Conservation (phyloP, 108 stramenopile genomes). For the Nannochloropsis gaditana region DNA sequence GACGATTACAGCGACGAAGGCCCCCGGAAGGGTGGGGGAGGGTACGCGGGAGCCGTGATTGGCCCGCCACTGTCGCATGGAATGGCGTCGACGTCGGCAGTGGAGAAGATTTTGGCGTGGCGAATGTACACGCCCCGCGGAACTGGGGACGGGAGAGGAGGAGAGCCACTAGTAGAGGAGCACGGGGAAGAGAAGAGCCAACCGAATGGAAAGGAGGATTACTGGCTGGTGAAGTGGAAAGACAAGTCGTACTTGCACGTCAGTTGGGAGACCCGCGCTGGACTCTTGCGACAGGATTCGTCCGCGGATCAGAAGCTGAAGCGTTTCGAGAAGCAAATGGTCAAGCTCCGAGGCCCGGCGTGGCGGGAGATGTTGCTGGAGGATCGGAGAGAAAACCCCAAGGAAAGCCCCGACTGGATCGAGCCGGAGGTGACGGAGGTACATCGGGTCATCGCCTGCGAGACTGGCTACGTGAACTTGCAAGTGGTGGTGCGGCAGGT, state of each 20-base stretch:
- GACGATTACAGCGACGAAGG: conserved; percentile 4
- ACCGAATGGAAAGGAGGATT: conserved; percentile 7
- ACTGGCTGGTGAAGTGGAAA: conserved; percentile 47
- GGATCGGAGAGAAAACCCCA: conserved; percentile 22
- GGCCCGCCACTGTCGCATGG: not conserved
- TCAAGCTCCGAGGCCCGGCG: not conserved
- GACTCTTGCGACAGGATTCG: conserved; percentile 18
- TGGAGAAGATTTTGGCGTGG: conserved; percentile 1
- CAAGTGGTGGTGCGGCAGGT: conserved; percentile 28
- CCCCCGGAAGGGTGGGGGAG: not conserved
- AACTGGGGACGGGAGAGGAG: too few species aligned
- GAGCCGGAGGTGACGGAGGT: conserved; percentile 39
- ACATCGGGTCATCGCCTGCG: conserved; percentile 46
- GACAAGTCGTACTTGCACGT: conserved; percentile 51
- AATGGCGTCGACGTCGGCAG: not conserved
- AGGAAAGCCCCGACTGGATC: not conserved
- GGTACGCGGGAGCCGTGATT: not conserved
- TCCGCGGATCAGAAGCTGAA: conserved; percentile 3
- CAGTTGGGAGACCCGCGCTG: conserved; percentile 49
- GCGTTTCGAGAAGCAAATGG: not conserved
- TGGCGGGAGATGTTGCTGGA: not conserved
- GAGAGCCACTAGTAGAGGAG: not conserved
- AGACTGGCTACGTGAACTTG: conserved; percentile 21
- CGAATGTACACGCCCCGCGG: not conserved
- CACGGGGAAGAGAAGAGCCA: not conserved